Base-by-base conservation (phyloP, 495 filamentous ascomycete species). In the Evernia prunastri region DNA sequence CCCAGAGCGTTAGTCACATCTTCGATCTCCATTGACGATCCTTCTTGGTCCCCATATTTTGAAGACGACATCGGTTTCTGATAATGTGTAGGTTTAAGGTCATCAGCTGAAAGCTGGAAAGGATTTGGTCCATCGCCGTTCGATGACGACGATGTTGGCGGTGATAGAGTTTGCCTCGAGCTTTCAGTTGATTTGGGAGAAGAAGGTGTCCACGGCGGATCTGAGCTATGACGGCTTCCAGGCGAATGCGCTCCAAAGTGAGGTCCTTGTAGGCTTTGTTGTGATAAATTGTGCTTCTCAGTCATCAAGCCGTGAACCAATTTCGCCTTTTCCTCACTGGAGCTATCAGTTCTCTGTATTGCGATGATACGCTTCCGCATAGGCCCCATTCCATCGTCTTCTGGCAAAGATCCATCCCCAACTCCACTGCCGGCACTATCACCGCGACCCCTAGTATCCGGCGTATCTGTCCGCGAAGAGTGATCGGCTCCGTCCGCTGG, bases 361-460 rank as follows among this genome's bases (percentile, higher is more conserved):
- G 81, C 82, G 45, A 89, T 81, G 64, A 99, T 93, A 73, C 86
- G 87, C 65, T 79, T 82, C 61, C 94, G 80, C 63, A 97, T 74
- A 59, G 76, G 74, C 11, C 85, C 80, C 89, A 96, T 96, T 37
- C 94, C 94, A 80, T 99, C 94, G 73, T 99, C 91, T 68, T 87
- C 94, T 0, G 94, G 95, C 57, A 98, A 77, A 27, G 78, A 67
- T 59, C 72, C 51, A 47, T 54, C 54, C 69, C 69, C 23, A 65
- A 49, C 51, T 64, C 65, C 27, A 69, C 61, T 29, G 54, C 20
- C 59, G 63, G 64, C 36, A 42, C 58, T 61, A 54, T 25, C 29
- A 40, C 62, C 51, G 20, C 53, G 62, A 17, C 42, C 25, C 39
- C 57, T 23, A n/a, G 61, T 20, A 37, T 60, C 42, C 20, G 60